Evolutionary conservation across 2,329 filamentous ascomycete species (phyloP).

Genomic region (Arthroderma uncinatum): DNA sequence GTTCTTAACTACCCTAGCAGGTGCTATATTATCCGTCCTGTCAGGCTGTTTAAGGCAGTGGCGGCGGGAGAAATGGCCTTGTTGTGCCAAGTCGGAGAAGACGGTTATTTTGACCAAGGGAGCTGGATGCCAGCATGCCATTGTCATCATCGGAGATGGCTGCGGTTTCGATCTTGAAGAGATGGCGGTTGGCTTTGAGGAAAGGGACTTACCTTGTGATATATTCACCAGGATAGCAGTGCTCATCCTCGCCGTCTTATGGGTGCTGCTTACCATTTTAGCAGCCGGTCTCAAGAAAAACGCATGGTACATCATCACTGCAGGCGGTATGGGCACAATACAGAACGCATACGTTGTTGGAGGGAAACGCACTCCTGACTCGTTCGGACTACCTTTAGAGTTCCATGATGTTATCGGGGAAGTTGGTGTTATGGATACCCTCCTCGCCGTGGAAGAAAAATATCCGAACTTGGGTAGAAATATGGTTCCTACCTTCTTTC

Average conservation of each 20-base stretch:
- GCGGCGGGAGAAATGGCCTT: conserved; percentile 36
- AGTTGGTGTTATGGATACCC: conserved; percentile 21
- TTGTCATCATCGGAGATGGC: conserved; percentile 29
- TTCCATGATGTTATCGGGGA: conserved; percentile 16
- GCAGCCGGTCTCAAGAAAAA: conserved; percentile 28
- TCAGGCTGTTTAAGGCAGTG: conserved; percentile 34
- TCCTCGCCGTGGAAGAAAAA: conserved; percentile 20
- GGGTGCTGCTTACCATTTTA: conserved; percentile 34
- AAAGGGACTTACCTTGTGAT: background rate
- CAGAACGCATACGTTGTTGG: conserved; percentile 33
- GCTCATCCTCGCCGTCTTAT: conserved; percentile 24
- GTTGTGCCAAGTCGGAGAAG: conserved; percentile 23
- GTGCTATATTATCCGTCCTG: conserved; percentile 28
- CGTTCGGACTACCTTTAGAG: conserved; percentile 23
- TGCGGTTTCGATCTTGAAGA: conserved; percentile 35
- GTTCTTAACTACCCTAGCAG: conserved; percentile 31
- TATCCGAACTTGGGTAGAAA: conserved; percentile 20
- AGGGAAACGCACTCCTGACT: conserved; percentile 20
- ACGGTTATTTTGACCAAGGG: conserved; percentile 31
- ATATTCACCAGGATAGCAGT: conserved; percentile 1
- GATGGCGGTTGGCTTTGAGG: conserved; percentile 23
- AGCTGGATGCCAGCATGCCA: conserved; percentile 33
- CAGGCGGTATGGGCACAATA: conserved; percentile 33
- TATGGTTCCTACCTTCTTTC: conserved; percentile 23
- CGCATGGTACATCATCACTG: conserved; percentile 33